These are phyloP conservation scores for Haematococcus sp. DNA, from an alignment of 139 green algal species.

Conservation along the genomic window DNA sequence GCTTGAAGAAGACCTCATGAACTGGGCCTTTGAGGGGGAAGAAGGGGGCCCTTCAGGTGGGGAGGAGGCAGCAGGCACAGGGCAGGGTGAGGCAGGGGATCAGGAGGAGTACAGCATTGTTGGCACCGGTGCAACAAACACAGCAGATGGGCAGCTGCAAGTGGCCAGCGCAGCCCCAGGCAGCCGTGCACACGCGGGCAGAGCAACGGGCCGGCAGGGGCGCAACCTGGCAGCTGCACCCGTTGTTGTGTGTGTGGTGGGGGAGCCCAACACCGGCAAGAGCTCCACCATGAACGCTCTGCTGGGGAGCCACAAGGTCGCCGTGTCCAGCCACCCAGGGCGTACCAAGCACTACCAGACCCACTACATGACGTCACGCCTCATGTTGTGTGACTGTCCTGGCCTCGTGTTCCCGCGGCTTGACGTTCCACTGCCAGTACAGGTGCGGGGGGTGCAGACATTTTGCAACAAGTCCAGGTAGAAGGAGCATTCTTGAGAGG, in stretches of 20 bases:
- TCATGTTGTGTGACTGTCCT: constrained; percentile 70
- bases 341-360: constrained; percentile 75
- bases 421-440: constrained; percentile 56
- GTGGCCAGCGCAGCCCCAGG: not conserved
- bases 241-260: constrained; percentile 58
- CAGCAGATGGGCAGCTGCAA: too few species aligned
- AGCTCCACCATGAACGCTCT: constrained; percentile 60
- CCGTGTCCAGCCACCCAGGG: constrained; percentile 48
- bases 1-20: not conserved
- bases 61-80: not conserved
- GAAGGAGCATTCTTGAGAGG: too few species aligned
- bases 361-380: constrained; percentile 42
- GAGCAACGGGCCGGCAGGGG: not conserved
- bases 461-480: too few species aligned
- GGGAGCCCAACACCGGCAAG: constrained; percentile 65
- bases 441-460: constrained; percentile 32
- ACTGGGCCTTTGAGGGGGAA: not conserved
- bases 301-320: constrained; percentile 54
- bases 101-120: not conserved
- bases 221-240: constrained; percentile 9
- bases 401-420: constrained; percentile 68
- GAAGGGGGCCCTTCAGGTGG: not conserved
- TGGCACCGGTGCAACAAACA: not conserved
- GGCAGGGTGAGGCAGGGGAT: constrained; percentile 13
- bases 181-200: not conserved